Percentiles rank a stretch among this genome's conserved stretches.
phyloP scores from a whole-genome alignment of 768 basidiomycete species.

The Russula compacta region DNA sequence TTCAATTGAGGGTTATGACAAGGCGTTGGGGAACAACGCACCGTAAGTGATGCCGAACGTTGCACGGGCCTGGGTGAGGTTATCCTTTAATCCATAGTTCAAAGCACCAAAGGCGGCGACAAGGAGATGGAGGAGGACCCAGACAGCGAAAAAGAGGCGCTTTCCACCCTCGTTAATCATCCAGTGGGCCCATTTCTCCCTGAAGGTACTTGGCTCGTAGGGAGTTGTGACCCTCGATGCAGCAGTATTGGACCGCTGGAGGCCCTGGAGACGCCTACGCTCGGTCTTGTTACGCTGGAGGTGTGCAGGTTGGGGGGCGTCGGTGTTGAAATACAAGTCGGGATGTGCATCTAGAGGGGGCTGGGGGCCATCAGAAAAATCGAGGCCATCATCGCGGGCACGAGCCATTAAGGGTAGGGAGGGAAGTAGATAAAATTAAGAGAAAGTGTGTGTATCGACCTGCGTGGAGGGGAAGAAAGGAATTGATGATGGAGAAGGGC shows the following conservation, averaged over 20 bases:
- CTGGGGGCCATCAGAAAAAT: slow-evolving; percentile 15
- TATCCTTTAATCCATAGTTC: slow-evolving; percentile 75
- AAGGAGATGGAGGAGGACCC: slow-evolving; percentile 72
- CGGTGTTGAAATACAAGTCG: neutral
- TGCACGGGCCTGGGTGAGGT: slow-evolving; percentile 52
- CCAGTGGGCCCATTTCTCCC: slow-evolving; percentile 59
- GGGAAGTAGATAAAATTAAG: neutral
- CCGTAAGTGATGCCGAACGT: slow-evolving; percentile 73
- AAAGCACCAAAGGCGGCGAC: slow-evolving; percentile 70
- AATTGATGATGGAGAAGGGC: neutral
- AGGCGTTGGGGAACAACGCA: slow-evolving; percentile 28
- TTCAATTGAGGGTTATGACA: neutral
- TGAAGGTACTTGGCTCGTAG: slow-evolving; percentile 32
- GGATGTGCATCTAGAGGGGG: slow-evolving; percentile 15
- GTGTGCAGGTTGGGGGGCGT: slow-evolving; percentile 32
- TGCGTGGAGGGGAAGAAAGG: neutral
- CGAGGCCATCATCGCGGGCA: slow-evolving; percentile 5
- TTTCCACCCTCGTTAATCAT: slow-evolving; percentile 90
- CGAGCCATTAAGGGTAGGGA: neutral
- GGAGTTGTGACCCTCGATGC: slow-evolving; percentile 24
- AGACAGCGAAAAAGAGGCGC: slow-evolving; percentile 68
- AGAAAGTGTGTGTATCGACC: neutral
- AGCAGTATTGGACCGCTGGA: slow-evolving; percentile 53
- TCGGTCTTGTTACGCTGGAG: slow-evolving; percentile 85
- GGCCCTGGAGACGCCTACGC: slow-evolving; percentile 71